Conservation (phyloP, 1,139 yeast genomes). For the Suhomyces yuchorum region DNA sequence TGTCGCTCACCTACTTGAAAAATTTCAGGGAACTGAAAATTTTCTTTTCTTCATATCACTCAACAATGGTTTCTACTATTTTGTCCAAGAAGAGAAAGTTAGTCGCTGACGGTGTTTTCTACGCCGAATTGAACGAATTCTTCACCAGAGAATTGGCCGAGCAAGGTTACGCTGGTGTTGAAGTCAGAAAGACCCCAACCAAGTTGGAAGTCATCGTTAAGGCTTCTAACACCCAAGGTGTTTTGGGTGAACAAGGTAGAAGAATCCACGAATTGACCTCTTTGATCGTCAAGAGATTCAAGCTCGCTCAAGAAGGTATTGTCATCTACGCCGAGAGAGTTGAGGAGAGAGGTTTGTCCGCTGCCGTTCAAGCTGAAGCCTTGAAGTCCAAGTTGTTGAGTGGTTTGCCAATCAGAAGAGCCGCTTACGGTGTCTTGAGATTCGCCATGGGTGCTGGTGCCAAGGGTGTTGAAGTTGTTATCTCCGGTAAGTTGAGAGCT, state of each 20-base stretch:
- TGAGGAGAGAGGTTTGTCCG: constrained; percentile 99
- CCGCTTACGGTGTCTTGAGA: constrained; percentile 99
- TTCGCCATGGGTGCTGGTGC: constrained; percentile 99
- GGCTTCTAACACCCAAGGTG: constrained; percentile 99
- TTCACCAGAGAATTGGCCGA: constrained; percentile 99
- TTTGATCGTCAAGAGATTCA: constrained; percentile 98
- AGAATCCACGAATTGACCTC: constrained; percentile 99
- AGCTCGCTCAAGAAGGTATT: constrained; percentile 90
- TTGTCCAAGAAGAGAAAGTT: constrained; percentile 86
- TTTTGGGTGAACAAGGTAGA: constrained; percentile 99
- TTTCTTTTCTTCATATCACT: constrained; percentile 11
- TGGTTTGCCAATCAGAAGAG: constrained; percentile 99
- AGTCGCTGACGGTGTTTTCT: constrained; percentile 99
- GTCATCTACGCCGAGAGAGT: constrained; percentile 98
- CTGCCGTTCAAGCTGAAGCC: constrained; percentile 99
- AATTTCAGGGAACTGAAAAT: constrained; percentile 8
- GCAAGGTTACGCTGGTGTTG: constrained; percentile 99
- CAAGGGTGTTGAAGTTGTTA: constrained; percentile 99
- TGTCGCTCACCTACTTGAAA: constrained; percentile 6
- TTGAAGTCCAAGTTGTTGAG: constrained; percentile 96
- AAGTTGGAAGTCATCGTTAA: constrained; percentile 98
- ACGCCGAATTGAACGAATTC: constrained; percentile 99
- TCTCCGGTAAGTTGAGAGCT: constrained; percentile 99
- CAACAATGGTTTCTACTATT: constrained; percentile 55
- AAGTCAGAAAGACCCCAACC: constrained; percentile 98